Conservation (phyloP, 2,329 filamentous ascomycete genomes). For the Penicillium sp. region DNA sequence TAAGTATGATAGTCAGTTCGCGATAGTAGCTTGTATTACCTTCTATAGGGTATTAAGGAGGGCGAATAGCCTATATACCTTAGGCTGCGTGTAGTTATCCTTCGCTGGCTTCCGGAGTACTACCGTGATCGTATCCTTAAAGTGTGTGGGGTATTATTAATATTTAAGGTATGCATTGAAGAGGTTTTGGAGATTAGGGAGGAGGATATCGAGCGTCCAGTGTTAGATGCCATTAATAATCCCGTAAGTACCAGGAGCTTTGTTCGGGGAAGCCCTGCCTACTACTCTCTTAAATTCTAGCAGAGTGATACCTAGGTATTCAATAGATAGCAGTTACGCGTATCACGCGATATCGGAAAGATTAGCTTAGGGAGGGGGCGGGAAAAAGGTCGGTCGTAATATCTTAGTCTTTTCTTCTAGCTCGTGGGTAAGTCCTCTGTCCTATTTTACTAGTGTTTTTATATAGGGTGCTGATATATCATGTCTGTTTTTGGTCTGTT, state of each 20-base stretch:
- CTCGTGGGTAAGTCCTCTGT: neutral
- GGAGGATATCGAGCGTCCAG: conserved; percentile 5
- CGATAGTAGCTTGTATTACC: conserved; percentile 15
- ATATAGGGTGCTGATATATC: conserved; percentile 1
- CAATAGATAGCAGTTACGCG: neutral
- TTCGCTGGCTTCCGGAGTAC: conserved; percentile 6
- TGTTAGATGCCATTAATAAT: conserved; percentile 6
- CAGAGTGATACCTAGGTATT: conserved; percentile 4
- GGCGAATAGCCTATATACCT: conserved; percentile 21
- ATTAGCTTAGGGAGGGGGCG: conserved; percentile 5
- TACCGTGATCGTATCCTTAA: neutral
- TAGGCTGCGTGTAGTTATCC: conserved; percentile 11
- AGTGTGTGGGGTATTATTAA: neutral
- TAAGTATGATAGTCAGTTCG: conserved; percentile 7
- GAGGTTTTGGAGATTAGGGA: neutral
- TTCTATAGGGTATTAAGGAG: conserved; percentile 20
- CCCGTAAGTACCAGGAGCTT: conserved; percentile 2
- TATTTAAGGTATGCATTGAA: conserved; percentile 6
- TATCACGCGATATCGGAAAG: conserved; percentile 6
- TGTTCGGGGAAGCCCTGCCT: conserved; percentile 2
- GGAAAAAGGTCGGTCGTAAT: conserved; percentile 5
- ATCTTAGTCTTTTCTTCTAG: conserved; percentile 4
- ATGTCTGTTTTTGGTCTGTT: conserved; percentile 5
- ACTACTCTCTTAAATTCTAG: conserved; percentile 1
- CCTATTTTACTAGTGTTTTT: neutral